Evolutionary conservation across 164 flowering plant species (phyloP).

Genomic region (Vitis labrusca): DNA sequence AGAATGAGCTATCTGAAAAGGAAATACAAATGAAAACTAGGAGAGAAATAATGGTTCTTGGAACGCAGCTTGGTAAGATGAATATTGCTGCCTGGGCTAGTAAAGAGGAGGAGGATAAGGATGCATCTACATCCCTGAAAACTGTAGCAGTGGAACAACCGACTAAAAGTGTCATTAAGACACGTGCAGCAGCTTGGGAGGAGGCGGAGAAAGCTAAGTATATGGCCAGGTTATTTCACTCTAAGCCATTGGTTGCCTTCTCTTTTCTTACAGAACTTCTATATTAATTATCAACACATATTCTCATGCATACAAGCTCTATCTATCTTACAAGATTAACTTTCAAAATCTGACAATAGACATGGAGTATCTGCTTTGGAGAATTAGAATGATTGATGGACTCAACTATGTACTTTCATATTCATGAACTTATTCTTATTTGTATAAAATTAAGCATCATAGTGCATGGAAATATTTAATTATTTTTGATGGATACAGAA

Average conservation of each 20-base stretch:
- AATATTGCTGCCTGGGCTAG: conserved; percentile 96
- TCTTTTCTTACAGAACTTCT: background rate
- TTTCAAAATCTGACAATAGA: too few relatives aligned
- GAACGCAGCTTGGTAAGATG: conserved; percentile 76
- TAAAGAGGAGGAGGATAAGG: conserved; percentile 69
- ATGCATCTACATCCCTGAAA: conserved; percentile 55
- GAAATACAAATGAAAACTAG: conserved; percentile 84
- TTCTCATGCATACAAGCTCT: background rate
- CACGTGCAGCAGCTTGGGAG: conserved; percentile 90
- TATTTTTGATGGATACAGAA: too few relatives aligned
- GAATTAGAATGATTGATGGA: too few relatives aligned
- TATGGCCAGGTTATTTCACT: conserved; percentile 62
- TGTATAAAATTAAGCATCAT: too few relatives aligned
- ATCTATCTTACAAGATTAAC: too few relatives aligned
- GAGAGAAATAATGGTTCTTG: conserved; percentile 79
- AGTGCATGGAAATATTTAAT: too few relatives aligned
- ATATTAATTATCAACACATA: background rate
- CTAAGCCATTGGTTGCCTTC: background rate
- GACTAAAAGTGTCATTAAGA: conserved; percentile 52
- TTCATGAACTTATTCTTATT: too few relatives aligned
- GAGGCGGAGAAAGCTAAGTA: conserved; percentile 90
- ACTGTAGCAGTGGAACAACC: conserved; percentile 29
- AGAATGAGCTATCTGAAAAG: conserved; percentile 58
- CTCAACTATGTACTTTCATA: too few relatives aligned
- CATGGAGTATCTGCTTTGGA: too few relatives aligned